Evolutionary conservation across 75 land plant genomes (phyloP), one percentile per base, ranked within the genome.

Genomic region (Ceratopteris richardii): DNA sequence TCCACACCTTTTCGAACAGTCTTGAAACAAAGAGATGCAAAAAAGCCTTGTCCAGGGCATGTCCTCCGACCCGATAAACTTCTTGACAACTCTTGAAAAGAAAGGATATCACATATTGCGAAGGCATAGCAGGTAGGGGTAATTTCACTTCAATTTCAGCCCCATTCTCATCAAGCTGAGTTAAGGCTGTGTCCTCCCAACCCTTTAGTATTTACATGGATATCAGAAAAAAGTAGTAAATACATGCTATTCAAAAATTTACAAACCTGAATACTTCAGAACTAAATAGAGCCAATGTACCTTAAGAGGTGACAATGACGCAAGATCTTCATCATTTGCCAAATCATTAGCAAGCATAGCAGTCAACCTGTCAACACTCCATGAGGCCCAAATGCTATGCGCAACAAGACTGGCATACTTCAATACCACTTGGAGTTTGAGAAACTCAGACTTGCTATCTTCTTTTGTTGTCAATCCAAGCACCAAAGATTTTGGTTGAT

Each of bases 71-170:
- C 52, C 80, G 70, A 57, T 86, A 84, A 62, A 95, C 76, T 72
- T 95, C 97, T 67, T 80, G 80, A 70, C 96, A 90, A 58, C 87
- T 97, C 42, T 68, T 71, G 57, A 84, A 90, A 7, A 95, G 72
- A 61, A 95, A 90, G 24, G 86, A 69, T 36, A 73, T 72, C n/a
- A 88, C 60, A 66, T 90, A 90, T 1, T 81, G 72, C 3, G 99
- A 95, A 30, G 99, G 96, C 92, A 87, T 82, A 10, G 84, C 94
- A 51, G 99, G 99, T 13, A 95, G 84, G 1, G 81, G 62, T 50
- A 95, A 82, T 56, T 71, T 79, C 66, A 87, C 75, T 56, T 86
- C 92, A 31, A 79, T 61, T 26, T 70, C 71, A 40, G 61, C 80
- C 30, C 82, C 87, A 31, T 46, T 64, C 19, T 82, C 69, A 41